Evolutionary conservation across 306 rosid genomes (phyloP), one percentile per base, ranked within the genome.

Genomic region (Corylus heterophylla): DNA sequence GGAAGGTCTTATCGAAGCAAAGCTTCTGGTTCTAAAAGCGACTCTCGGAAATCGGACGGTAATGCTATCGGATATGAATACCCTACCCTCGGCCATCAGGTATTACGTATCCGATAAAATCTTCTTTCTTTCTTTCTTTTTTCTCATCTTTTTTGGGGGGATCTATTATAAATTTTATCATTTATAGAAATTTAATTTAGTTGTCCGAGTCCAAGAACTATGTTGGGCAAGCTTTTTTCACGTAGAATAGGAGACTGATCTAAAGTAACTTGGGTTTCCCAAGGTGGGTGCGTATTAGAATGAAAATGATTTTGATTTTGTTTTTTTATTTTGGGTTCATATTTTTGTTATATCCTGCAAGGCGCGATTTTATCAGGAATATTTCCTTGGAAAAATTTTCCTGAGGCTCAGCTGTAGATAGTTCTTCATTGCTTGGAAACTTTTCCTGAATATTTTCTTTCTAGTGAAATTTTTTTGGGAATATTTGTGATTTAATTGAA

Each of bases 31-130:
- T 77, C 95, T 8, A 86, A 84, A 80, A 79, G 12, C 61, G 83
- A 54, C 58, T 8, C 71, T 76, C 78, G 68, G 7, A 82, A 74
- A 75, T 76, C 82, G 12, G 62, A 37, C 8, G 88, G 88, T 20
- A 79, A 82, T 76, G 79, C 90, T 74, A 47, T 95, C 71, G 92
- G 89, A n/a, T 93, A 83, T 82, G 74, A 22, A 42, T 95, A 95
- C 77, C 94, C 96, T 75, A 78, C 91, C 18, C 20, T 59, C 54
- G 47, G 62, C 75, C 25, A n/a, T 87, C 89, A 89, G 97, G 99
- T 93, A 66, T 83, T 82, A 70, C 35, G 47, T 78, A 29, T 29
- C 54, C 20, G n/a, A 31, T 70, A 69, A 64, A 75, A 74, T 52
- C 18, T 50, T 18, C 54, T 42, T 18, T 79, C 54, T 42, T 18